Evolutionary conservation across 331 rosid genomes (phyloP).

Genomic region (Saraca asoca): DNA sequence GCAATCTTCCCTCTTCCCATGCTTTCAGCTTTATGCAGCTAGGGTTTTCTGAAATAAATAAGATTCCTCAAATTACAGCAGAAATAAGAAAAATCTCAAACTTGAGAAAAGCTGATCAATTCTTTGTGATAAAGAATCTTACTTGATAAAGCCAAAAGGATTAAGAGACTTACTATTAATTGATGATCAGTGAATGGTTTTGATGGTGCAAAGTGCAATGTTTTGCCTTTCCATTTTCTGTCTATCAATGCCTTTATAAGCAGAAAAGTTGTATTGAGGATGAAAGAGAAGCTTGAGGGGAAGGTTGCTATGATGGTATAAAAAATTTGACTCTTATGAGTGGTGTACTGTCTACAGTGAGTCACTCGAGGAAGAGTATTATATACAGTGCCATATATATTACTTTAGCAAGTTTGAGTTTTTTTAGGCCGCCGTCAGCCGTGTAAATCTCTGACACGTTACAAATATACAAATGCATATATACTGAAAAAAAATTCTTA

Average conservation of each 20-base stretch:
- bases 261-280: constrained; percentile 18
- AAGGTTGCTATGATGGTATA: constrained; percentile 6
- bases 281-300: constrained; percentile 27
- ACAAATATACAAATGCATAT: too few relatives aligned
- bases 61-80: background rate
- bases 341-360: constrained; percentile 15
- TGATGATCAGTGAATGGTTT: background rate
- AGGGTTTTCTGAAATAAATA: constrained; percentile 52
- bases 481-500: too few relatives aligned
- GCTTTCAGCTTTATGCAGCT: background rate
- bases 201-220: constrained; percentile 24
- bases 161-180: background rate
- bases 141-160: constrained; percentile 35
- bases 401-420: constrained; percentile 14
- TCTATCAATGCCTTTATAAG: constrained; percentile 27
- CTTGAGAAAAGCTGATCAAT: background rate
- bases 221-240: constrained; percentile 30
- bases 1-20: constrained; percentile 96
- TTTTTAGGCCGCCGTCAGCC: constrained; percentile 51
- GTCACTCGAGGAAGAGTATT: constrained; percentile 23
- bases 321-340: background rate
- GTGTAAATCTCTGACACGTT: constrained; percentile 47
- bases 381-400: background rate
- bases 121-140: constrained; percentile 17
- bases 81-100: background rate